phyloP scores from a whole-genome alignment of 1,139 yeast genomes.

The Debaryomycetaceae sp. region DNA sequence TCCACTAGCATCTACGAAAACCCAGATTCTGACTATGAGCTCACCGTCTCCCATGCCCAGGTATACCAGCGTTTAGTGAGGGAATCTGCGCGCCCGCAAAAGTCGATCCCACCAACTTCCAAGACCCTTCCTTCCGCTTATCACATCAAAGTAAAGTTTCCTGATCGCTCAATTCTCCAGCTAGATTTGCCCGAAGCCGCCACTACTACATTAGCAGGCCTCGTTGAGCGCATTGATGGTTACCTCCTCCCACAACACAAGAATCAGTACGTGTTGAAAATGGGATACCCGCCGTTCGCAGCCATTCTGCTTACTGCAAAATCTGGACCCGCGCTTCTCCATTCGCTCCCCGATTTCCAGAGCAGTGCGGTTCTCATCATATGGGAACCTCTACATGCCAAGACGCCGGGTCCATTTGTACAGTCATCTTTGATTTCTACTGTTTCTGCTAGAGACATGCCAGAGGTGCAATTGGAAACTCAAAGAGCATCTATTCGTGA shows the following conservation, averaged over 20 bases:
- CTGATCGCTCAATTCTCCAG: constrained; percentile 51
- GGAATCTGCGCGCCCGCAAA: constrained; percentile 32
- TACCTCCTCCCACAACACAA: constrained; percentile 35
- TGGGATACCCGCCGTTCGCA: constrained; percentile 46
- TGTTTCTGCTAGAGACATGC: constrained; percentile 31
- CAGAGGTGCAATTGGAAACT: constrained; percentile 36
- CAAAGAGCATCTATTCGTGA: constrained; percentile 28
- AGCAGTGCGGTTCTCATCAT: constrained; percentile 31
- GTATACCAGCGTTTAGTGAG: constrained; percentile 47
- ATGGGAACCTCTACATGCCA: constrained; percentile 25
- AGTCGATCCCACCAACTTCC: constrained; percentile 7
- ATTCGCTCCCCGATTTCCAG: constrained; percentile 32
- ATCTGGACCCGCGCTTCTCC: constrained; percentile 28
- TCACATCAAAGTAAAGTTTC: constrained; percentile 49
- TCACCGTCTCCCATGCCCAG: constrained; percentile 53
- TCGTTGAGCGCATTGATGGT: constrained; percentile 35
- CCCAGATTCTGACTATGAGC: constrained; percentile 47
- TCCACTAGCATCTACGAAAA: constrained; percentile 27
- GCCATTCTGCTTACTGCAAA: constrained; percentile 28
- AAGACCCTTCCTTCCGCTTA: constrained; percentile 14
- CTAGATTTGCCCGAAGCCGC: constrained; percentile 37
- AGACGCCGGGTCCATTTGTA: constrained; percentile 23
- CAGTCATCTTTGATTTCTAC: constrained; percentile 15
- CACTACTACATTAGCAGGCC: constrained; percentile 37
- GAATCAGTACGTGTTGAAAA: constrained; percentile 31